A percentile compares a stretch with the other conserved stretches of the same genome.
Conservation (phyloP, 192 early-diverging fungal species). For the Phlyctochytrium arcticum region DNA sequence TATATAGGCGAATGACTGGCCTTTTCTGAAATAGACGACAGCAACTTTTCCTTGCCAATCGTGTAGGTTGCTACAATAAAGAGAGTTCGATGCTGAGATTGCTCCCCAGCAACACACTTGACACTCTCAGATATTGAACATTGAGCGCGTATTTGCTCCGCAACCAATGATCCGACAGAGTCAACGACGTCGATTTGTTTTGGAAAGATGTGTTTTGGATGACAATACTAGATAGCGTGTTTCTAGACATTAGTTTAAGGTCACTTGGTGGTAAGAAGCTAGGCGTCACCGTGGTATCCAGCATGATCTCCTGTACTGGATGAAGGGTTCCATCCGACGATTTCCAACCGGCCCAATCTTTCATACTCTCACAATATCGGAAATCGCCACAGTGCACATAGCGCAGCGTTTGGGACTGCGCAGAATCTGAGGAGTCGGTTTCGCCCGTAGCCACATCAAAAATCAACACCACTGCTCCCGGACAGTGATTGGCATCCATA, state of each 20-base stretch:
- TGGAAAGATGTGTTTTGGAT: conserved; percentile 77
- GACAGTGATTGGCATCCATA: conserved; percentile 84
- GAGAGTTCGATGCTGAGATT: conserved; percentile 35
- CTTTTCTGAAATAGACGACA: conserved; percentile 48
- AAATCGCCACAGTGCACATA: conserved; percentile 82
- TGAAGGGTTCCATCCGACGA: conserved; percentile 41
- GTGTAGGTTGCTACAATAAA: conserved; percentile 79
- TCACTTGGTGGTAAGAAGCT: no score
- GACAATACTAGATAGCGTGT: no score
- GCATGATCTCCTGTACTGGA: conserved; percentile 32
- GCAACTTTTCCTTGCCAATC: conserved; percentile 84
- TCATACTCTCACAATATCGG: conserved; percentile 53
- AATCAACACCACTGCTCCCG: conserved; percentile 56
- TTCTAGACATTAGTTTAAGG: no score
- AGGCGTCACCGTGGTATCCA: conserved; percentile 20
- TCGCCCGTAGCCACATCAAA: conserved; percentile 35
- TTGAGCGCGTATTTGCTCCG: no score
- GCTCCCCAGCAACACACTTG: no score
- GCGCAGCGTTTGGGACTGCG: no score
- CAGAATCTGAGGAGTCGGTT: no score
- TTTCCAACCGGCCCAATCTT: conserved; percentile 46
- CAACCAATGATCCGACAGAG: no score
- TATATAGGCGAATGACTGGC: conserved; percentile 55
- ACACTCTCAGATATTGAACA: no score
- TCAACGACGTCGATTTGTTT: no score